Evolutionary conservation across 148 eudicot genomes (phyloP).

Genomic region (Arctostaphylos glauca): DNA sequence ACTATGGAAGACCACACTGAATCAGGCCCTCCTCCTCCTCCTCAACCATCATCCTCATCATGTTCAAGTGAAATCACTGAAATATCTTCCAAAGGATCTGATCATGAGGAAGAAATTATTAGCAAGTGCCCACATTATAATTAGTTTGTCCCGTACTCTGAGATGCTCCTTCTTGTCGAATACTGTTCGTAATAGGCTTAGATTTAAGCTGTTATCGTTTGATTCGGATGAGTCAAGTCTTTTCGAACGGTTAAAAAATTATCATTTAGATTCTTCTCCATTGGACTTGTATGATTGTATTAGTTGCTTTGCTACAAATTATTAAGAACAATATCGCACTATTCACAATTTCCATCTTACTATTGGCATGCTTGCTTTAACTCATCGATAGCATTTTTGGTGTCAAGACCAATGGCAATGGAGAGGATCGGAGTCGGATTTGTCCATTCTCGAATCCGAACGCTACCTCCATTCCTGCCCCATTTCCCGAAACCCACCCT

Average conservation of each 20-base stretch:
- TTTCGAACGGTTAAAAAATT: neutral
- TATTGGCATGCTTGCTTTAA: neutral
- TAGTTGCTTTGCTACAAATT: neutral
- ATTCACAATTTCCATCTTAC: neutral
- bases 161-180: no score
- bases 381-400: no score
- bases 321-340: neutral
- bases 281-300: constrained; percentile 2
- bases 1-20: constrained; percentile 14
- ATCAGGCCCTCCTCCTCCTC: constrained; percentile 16
- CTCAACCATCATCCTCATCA: constrained; percentile 20
- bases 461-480: no score
- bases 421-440: no score
- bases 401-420: no score
- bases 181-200: no score
- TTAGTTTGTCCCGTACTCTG: neutral
- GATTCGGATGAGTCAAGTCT: no score
- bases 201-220: no score
- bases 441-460: no score
- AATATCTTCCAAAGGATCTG: neutral
- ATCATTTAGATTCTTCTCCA: neutral
- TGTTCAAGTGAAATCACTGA: constrained; percentile 13
- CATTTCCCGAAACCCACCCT: no score
- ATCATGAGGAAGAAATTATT: constrained; percentile 5
- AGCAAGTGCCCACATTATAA: neutral